Base-by-base conservation (phyloP, 2,329 filamentous ascomycete genomes). In the Cryphonectria nitschkei region DNA sequence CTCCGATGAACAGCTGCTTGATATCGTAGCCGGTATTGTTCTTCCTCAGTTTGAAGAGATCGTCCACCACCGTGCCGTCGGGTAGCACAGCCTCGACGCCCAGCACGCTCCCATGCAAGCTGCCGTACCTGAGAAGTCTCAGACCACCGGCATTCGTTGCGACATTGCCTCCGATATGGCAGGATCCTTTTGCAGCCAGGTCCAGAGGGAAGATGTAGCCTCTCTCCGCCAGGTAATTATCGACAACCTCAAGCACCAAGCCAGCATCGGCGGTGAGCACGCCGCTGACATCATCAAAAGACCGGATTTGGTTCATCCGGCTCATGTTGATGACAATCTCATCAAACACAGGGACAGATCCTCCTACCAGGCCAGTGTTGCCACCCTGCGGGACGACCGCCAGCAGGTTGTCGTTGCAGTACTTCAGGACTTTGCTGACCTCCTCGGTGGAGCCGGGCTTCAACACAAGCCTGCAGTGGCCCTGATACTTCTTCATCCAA, bases 21-120 rank as follows among this genome's bases (percentile, higher is more conserved):
- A 98, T 82, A 80, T 99, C 97, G 82, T 98, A 99, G 39, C 96
- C 96, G 1, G 96, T 99, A 84, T 99, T 99, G 86, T 99, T 98
- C 86, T 99, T 99, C 75, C 96, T 90, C 70, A 99, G 85, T 72
- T 89, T 95, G 75, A 89, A 92, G 43, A 99, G 89, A 76, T 98
- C 94, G 76, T 98, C 90, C 62, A 99, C 87, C 75, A 99, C 88
- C 8, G 94, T 98, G 68, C 96, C 96, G 78, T 99, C 93, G 0
- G 96, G 93, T 56, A 99, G 85, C 11, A 99, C 97, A 29, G 92
- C 96, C 83, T 99, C 95, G 67, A 99, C 86, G 37, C 96, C 96
- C 22, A 99, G 86, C 1, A 98, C 94, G 70, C 87, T 98, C 32
- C 96, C 96, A 81, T 99, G 96, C 74, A 99, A 85, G 80, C 93